Evolutionary conservation across 306 rosid species (phyloP), one percentile per base, ranked within the genome.

Genomic region (Medicago lupulina): DNA sequence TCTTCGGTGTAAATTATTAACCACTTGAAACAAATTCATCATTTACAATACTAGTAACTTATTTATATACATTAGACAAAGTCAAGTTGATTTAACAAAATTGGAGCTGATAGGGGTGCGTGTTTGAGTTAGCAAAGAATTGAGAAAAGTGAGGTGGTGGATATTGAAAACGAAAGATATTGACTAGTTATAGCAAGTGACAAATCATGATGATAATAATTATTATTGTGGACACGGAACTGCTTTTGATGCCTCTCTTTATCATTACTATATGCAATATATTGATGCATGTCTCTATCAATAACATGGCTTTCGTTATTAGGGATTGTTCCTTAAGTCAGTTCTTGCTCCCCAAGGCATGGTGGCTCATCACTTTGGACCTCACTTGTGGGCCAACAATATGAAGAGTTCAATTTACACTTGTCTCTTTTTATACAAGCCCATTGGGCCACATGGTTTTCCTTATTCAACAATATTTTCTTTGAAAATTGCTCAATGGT

Each of bases 201-300:
- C 59, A 74, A 62, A 65, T 13, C 8, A 58, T 57, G 40, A 50
- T 19, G 57, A 23, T 34, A 34, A 2, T 10, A 49, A 72, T 19
- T 68, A 81, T 73, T 62, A 72, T 81, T 78, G 74, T 57, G 73
- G 81, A 87, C 88, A 87, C 87, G 86, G 72, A 84, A 83, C 70
- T 80, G 76, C 81, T 82, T 85, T 76, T 76, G 82, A 67, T 13
- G 39, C 47, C 65, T 77, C 58, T 55, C 58, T 73, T 77, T 23
- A 71, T 71, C 65, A 77, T 64, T 54, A 43, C 50, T 61, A 34
- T 34, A 34, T 34, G 38, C 38, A 34, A 34, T 40, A 49, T 75
- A 60, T 28, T 40, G 11, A 63, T 68, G 66, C 41, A 75, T 18
- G 84, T 83, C 87, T 47, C 38, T 71, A 1, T 83, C 87, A 67